Percentiles rank a stretch among this genome's conserved stretches.
Conservation (phyloP, 2,329 filamentous ascomycete species). For the Nannizzia gypsea region DNA sequence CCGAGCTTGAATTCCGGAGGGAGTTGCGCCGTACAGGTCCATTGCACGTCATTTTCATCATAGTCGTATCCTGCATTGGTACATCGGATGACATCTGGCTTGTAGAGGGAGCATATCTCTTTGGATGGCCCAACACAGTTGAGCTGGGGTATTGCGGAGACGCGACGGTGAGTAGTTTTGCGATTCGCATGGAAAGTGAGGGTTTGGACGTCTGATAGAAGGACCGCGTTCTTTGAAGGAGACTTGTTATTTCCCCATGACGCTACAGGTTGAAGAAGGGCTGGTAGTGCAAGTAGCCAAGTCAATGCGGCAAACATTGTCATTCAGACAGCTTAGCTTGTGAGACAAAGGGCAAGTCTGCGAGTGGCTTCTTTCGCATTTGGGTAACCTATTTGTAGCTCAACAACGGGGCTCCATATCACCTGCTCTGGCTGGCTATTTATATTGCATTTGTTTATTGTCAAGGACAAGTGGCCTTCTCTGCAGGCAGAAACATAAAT, state of each 20-base stretch:
- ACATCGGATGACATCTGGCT: slow-evolving; percentile 76
- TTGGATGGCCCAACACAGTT: slow-evolving; percentile 57
- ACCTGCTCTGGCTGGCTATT: neutral
- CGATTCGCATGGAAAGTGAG: slow-evolving; percentile 62
- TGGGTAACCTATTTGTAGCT: neutral
- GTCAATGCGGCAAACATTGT: slow-evolving; percentile 5
- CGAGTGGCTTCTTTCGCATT: neutral
- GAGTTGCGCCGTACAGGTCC: slow-evolving; percentile 65
- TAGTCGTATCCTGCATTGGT: slow-evolving; percentile 75
- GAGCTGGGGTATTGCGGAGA: slow-evolving; percentile 65
- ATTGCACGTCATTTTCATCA: slow-evolving; percentile 69
- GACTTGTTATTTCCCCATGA: slow-evolving; percentile 16
- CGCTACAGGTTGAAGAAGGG: slow-evolving; percentile 8
- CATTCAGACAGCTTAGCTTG: neutral
- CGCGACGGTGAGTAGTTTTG: slow-evolving; percentile 63
- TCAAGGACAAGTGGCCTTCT: slow-evolving; percentile 2
- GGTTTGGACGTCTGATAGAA: slow-evolving; percentile 47
- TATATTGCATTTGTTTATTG: neutral
- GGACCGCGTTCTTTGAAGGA: slow-evolving; percentile 32
- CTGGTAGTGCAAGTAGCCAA: slow-evolving; percentile 11
- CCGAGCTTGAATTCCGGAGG: slow-evolving; percentile 61
- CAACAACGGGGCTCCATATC: neutral
- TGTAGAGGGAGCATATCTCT: slow-evolving; percentile 55
- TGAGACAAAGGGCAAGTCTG: neutral
- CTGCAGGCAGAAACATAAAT: slow-evolving; percentile 3